phyloP scores from a whole-genome alignment of 768 basidiomycete genomes.

The Saitozyma podzolica region DNA sequence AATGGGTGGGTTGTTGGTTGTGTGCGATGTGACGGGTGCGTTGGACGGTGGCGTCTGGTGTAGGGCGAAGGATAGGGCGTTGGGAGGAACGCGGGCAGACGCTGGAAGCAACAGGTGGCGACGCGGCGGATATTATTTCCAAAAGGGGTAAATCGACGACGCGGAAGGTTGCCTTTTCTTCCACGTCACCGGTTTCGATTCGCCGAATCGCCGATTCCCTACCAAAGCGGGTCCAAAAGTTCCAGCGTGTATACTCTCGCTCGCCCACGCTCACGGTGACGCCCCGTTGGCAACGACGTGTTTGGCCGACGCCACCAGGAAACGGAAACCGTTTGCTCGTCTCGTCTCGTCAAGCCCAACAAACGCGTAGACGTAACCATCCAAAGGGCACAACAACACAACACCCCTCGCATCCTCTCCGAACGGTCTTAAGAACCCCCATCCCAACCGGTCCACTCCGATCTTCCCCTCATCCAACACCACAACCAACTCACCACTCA shows the following conservation, averaged over 20 bases:
- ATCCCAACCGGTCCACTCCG: not conserved
- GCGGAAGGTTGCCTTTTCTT: not conserved
- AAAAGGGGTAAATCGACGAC: too few relatives aligned
- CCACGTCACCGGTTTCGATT: conserved; percentile 17
- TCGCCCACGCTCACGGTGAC: not conserved
- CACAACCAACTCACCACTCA: conserved; percentile 19
- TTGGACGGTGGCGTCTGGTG: too few relatives aligned
- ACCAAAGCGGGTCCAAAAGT: not conserved
- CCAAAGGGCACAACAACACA: not conserved
- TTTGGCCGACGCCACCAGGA: not conserved
- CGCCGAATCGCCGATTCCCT: too few relatives aligned
- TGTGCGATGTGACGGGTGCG: not conserved
- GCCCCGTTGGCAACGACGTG: not conserved
- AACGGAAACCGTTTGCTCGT: too few relatives aligned
- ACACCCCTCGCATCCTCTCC: too few relatives aligned
- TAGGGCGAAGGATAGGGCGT: too few relatives aligned
- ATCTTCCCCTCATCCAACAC: conserved; percentile 15
- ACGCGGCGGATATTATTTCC: too few relatives aligned
- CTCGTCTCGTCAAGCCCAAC: not conserved
- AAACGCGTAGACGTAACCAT: not conserved
- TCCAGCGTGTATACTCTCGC: not conserved
- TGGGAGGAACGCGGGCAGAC: too few relatives aligned
- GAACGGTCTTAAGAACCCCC: too few relatives aligned
- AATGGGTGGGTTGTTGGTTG: too few relatives aligned
- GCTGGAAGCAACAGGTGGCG: too few relatives aligned